phyloP scores from a whole-genome alignment of 2,329 filamentous ascomycete species.

The Colletotrichum spaethianum region DNA sequence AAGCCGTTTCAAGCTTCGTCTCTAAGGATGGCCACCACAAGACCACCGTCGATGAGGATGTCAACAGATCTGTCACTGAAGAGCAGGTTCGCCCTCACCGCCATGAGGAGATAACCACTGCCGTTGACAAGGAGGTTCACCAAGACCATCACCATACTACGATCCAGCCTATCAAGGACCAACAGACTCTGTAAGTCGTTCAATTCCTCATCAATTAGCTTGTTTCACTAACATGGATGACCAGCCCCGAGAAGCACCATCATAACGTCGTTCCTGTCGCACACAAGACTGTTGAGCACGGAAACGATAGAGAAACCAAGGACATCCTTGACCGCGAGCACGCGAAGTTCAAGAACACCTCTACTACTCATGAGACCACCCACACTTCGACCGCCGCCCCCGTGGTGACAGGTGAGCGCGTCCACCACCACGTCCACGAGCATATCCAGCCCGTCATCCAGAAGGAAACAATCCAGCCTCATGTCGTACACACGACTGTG shows the following conservation, averaged over 20 bases:
- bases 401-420: slow-evolving; percentile 48
- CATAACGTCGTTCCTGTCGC: slow-evolving; percentile 72
- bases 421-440: slow-evolving; percentile 70
- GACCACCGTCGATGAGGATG: slow-evolving; percentile 78
- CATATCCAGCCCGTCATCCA: slow-evolving; percentile 80
- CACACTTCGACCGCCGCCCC: slow-evolving; percentile 47
- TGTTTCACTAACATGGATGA: neutral
- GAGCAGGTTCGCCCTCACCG: slow-evolving; percentile 72
- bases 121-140: slow-evolving; percentile 78
- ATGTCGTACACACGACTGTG: slow-evolving; percentile 79
- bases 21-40: slow-evolving; percentile 74
- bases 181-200: slow-evolving; percentile 60
- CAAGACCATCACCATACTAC: slow-evolving; percentile 81
- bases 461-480: slow-evolving; percentile 77
- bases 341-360: slow-evolving; percentile 48
- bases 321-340: slow-evolving; percentile 66
- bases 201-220: slow-evolving; percentile 44
- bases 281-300: slow-evolving; percentile 74
- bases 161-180: slow-evolving; percentile 70
- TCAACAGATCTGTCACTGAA: slow-evolving; percentile 72
- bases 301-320: slow-evolving; percentile 64
- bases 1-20: slow-evolving; percentile 73
- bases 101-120: slow-evolving; percentile 74
- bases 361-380: slow-evolving; percentile 48
- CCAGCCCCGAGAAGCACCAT: slow-evolving; percentile 72